Conservation (phyloP, 2,329 filamentous ascomycete species). For the Periconia sp. region DNA sequence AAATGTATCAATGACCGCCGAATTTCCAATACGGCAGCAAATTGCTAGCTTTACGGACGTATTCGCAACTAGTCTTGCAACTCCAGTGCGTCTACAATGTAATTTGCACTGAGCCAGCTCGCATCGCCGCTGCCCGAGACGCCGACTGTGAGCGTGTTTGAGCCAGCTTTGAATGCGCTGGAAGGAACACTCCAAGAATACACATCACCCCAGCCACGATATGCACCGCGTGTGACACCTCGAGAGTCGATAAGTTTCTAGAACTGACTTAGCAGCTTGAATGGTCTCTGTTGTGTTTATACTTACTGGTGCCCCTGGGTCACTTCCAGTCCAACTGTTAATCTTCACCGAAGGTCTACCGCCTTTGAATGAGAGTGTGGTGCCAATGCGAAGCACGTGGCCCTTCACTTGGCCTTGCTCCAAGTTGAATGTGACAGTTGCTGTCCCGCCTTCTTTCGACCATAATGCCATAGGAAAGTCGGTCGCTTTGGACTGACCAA, state of each 20-base stretch:
- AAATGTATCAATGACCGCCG: too few species aligned
- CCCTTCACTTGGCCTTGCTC: constrained; percentile 24
- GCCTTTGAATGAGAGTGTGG: constrained; percentile 28
- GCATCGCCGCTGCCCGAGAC: constrained; percentile 26
- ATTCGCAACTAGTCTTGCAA: constrained; percentile 30
- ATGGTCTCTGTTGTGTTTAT: too few species aligned
- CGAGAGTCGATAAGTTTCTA: constrained; percentile 29
- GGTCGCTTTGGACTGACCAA: constrained; percentile 20
- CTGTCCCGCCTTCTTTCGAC: constrained; percentile 22
- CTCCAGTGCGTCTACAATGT: constrained; percentile 30
- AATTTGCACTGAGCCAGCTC: constrained; percentile 29
- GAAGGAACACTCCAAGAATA: constrained; percentile 30
- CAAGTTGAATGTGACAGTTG: constrained; percentile 22
- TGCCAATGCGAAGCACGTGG: constrained; percentile 27
- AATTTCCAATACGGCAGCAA: too few species aligned
- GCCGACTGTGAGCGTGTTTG: constrained; percentile 25
- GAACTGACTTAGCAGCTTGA: too few species aligned
- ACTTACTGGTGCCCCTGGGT: constrained; percentile 29
- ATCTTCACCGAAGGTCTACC: constrained; percentile 28
- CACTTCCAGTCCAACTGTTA: constrained; percentile 26
- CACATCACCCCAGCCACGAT: constrained; percentile 28
- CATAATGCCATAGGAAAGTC: constrained; percentile 31
- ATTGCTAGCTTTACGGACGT: too few species aligned
- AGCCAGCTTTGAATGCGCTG: constrained; percentile 23
- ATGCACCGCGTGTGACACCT: constrained; percentile 27